Evolutionary conservation across 1,139 yeast species (phyloP), one percentile per base, ranked within the genome.

Genomic region (Casaregolazyma lundiana): DNA sequence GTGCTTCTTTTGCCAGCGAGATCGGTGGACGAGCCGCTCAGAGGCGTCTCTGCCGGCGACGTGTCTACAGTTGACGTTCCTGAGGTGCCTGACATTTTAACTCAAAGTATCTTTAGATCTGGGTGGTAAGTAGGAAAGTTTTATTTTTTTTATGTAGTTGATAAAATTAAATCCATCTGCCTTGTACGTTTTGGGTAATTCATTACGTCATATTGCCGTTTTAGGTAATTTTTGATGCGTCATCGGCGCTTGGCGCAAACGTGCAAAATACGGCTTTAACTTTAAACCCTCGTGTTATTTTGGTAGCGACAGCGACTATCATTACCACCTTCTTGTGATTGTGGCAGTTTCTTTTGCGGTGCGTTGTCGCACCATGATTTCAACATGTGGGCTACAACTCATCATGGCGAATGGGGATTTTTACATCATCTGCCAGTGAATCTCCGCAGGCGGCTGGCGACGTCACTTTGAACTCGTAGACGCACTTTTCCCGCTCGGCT

Each of bases 401-500:
- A 18, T 38, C 35, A 37, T 46, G 49, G 17, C 26, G 35, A 37
- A 47, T 46, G 9, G 17, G 20, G 24, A 38, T 19, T 13, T 44
- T 36, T 6, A 21, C 34, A 17, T 43, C 24, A 6, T 18, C 39
- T 11, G 53, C 45, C 11, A 32, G 40, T 9, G 18, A 7, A n/a
- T 44, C 47, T 44, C 62, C 61, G 61, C 97, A 90, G 8, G 82
- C 95, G 44, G 84, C 67, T 3, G 96, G 96, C 16, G 86, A 76
- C 19, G 65, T 64, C 43, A 85, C 71, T 50, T 74, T 78, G 56
- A 90, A 73, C 44, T 66, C 65, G 62, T 92, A 92, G 53, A 77
- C 82, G 67, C 99, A 92, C 62, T 84, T 86, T 56, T 90, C 95
- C 1, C 95, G 92, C 66, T 94, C 99, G 39, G 82, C 72, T 4